Conservation (phyloP, 352 stramenopile genomes). For the Pythium biforme region DNA sequence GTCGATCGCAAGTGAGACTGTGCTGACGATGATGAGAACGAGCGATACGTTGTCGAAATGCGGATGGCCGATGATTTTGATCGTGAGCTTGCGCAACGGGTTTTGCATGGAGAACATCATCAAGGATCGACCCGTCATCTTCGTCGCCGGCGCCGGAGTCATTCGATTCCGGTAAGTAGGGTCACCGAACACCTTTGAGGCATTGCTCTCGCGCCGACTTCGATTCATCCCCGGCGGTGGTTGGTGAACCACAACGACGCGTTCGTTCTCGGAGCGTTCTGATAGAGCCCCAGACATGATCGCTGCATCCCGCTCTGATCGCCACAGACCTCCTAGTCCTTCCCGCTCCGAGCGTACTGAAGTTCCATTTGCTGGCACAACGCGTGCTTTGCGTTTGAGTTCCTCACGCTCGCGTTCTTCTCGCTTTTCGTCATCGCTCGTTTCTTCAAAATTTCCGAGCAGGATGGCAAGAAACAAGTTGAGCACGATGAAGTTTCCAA, state of each 20-base stretch:
- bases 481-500: constrained; percentile 80
- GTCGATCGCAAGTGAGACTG: constrained; percentile 70
- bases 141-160: background rate
- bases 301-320: constrained; percentile 14
- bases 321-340: background rate
- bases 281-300: background rate
- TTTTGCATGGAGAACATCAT: constrained; percentile 49
- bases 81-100: constrained; percentile 44
- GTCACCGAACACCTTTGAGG: constrained; percentile 21
- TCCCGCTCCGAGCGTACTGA: constrained; percentile 17
- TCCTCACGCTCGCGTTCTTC: constrained; percentile 39
- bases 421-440: constrained; percentile 51
- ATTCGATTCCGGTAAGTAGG: constrained; percentile 1
- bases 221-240: background rate
- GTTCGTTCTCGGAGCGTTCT: constrained; percentile 2
- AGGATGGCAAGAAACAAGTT: constrained; percentile 93
- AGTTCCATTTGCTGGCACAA: constrained; percentile 8
- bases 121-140: constrained; percentile 39
- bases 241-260: background rate
- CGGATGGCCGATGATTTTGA: constrained; percentile 49
- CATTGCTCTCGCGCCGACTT: constrained; percentile 19
- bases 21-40: constrained; percentile 69
- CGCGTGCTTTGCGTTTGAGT: constrained; percentile 26
- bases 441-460: constrained; percentile 85
- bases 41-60: constrained; percentile 80